Percentiles rank a stretch among this genome's conserved stretches.
phyloP scores from a whole-genome alignment of 2,329 filamentous ascomycete genomes.

The Alternaria brassicae region DNA sequence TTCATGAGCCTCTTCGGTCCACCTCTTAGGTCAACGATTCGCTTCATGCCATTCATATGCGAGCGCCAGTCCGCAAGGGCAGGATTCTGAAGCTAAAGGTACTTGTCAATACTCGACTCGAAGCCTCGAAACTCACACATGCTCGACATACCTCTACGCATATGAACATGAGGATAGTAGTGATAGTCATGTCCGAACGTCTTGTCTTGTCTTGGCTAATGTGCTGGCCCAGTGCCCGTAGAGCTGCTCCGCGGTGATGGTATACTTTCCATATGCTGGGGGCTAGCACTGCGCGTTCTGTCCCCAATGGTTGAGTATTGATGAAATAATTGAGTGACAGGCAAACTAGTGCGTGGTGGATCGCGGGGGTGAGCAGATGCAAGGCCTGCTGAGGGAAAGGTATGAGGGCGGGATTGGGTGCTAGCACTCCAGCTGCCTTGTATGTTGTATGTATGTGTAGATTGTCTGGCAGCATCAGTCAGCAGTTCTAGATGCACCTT shows the following conservation, averaged over 20 bases:
- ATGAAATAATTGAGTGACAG: conserved; percentile 37
- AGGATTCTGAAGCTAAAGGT: conserved; percentile 35
- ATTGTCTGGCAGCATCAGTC: conserved; percentile 32
- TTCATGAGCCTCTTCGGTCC: conserved; percentile 30
- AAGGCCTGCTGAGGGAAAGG: conserved; percentile 34
- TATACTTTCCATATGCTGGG: conserved; percentile 32
- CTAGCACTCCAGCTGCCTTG: conserved; percentile 23
- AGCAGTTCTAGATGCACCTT: not conserved
- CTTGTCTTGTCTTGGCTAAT: conserved; percentile 35
- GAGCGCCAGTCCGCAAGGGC: conserved; percentile 34
- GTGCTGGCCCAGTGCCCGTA: conserved; percentile 32
- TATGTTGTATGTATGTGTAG: conserved; percentile 30
- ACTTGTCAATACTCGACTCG: not conserved
- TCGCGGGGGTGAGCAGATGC: conserved; percentile 38
- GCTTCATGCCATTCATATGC: conserved; percentile 37
- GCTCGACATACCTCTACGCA: conserved; percentile 34
- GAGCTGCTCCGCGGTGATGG: conserved; percentile 40
- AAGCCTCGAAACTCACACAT: not conserved
- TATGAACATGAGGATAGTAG: conserved; percentile 41
- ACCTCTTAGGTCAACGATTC: conserved; percentile 39
- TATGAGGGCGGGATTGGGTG: conserved; percentile 37
- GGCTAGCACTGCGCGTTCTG: conserved; percentile 14
- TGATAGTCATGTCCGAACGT: conserved; percentile 35
- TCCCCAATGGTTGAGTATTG: conserved; percentile 21
- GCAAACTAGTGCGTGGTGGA: conserved; percentile 40